Evolutionary conservation across 441 rosid species (phyloP).

Genomic region (Syzygium syzygioides): DNA sequence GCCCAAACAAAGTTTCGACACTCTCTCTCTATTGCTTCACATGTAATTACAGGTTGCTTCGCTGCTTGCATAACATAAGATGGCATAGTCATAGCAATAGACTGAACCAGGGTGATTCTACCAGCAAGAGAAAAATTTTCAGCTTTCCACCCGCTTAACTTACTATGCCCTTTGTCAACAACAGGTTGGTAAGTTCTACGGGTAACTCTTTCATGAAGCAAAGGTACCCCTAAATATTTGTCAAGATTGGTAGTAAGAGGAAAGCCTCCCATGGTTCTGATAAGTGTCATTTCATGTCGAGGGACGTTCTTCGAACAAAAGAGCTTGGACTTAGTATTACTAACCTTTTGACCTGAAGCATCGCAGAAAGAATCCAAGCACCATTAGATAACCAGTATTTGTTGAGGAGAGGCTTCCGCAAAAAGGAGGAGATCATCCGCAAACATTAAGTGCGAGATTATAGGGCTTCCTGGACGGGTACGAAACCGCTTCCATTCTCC

Average conservation of each 20-base stretch:
- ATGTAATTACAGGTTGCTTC: too few relatives aligned
- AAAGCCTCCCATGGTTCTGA: neutral
- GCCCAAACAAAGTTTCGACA: neutral
- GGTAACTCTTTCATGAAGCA: neutral
- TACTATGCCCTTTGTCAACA: neutral
- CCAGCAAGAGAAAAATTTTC: too few relatives aligned
- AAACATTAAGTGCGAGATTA: neutral
- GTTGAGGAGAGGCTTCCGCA: neutral
- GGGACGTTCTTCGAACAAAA: neutral
- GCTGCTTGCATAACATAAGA: too few relatives aligned
- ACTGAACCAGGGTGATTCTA: too few relatives aligned
- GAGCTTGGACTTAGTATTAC: neutral
- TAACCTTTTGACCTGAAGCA: neutral
- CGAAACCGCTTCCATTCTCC: too few relatives aligned
- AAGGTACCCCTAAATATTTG: neutral
- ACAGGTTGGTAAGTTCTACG: neutral
- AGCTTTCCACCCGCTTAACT: neutral
- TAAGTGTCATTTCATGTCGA: neutral
- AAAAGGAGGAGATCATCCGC: neutral
- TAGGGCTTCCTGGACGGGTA: too few relatives aligned
- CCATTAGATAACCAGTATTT: neutral
- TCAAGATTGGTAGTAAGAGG: neutral
- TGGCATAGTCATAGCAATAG: too few relatives aligned
- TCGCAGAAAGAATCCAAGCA: neutral
- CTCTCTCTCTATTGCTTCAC: neutral